Base-by-base conservation (phyloP, 352 stramenopile genomes). In the Phytophthora ramorum region DNA sequence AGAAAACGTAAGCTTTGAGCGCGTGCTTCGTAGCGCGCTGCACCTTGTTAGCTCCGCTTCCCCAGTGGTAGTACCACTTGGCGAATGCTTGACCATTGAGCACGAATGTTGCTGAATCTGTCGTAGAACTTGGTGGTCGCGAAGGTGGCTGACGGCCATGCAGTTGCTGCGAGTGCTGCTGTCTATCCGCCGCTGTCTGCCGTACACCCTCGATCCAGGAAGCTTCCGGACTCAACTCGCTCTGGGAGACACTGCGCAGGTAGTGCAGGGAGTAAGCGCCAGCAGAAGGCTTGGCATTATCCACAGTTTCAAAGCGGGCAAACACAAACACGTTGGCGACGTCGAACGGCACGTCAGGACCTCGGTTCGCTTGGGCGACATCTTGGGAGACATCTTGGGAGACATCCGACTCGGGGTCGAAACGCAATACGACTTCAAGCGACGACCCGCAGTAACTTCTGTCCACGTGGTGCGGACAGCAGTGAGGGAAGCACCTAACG, bases 21-120 rank as follows among this genome's bases (percentile, higher is more conserved):
- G 78, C 75, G 46, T 90, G 81, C 28, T 80, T 79, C 5, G 75
- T 90, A 24, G 82, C 76, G 6, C 81, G 75, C 38, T 87, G 81
- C 12, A 76, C 70, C 44, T 87, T 88, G 28, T 76, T 90, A n/a
- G 79, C 77, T 0, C 69, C 81, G 32, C 76, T 87, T 34, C 80
- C 79, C 81, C 81, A 90, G 28, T 85, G 69, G 47, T 90, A 90
- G 61, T 87, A 90, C 81, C 81, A 90, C 14, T 81, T 78, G 26
- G 76, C 68, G 10, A 69, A 71, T 2, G 69, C 32, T 30, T 90
- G 83, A 53, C 81, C 77, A 48, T 88, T 71, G 45, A 83, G 80
- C 26, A 84, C 28, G 12, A 69, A 71, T 5, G 62, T 75, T 14
- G 52, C 59, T 19, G 58, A 49, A 2, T 68, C 28, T 6, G 44